Base-by-base conservation (phyloP, 169 alveolate genomes). In the Eimeria tenella region DNA sequence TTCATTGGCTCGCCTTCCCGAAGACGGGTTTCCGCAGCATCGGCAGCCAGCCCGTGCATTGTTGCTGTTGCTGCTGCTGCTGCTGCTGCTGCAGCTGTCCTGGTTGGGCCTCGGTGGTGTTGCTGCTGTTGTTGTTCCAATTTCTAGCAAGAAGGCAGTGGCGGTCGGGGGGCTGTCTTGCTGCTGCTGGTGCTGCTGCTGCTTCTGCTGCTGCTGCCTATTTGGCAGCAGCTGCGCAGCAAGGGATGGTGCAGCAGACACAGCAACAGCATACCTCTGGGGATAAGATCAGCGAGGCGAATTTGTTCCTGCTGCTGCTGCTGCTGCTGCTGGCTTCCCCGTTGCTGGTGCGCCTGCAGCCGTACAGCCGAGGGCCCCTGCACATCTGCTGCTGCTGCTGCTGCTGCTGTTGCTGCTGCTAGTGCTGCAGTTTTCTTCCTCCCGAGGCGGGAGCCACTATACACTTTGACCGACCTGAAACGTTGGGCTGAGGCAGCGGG, bases 201-300 rank as follows among this genome's bases (percentile, higher is more conserved):
- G 74, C 25, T 65, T 65, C 17, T 13, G 74, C 21, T 65, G 74
- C 74, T 65, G 23, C 74, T 65, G 74, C 74, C 74, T n/a, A n/a
- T n/a, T 65, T 65, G 74, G 74, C 74, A 65, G 74, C 74, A 65
- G 74, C 74, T 65, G 74, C 17, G 74, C 74, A 65, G 74, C 74
- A 65, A 65, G 21, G 9, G 21, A 65, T 65, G 25, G 74, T 17
- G 74, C 74, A 65, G 74, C 74, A 65, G 74, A 65, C 74, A 65
- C 74, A 17, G 74, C 74, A 65, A 8, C 74, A 65, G 74, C 74
- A 65, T 65, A 25, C 74, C 74, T 65, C 74, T 65, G 74, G 21
- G 42, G 42, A 31, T 31, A 2, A 31, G 42, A 31, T 31, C 42
- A 31, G 42, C 42, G 42, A 31, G 42, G 42, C 42, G 42, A 31